Percentiles rank a stretch among this genome's conserved stretches.
Conservation (phyloP, 305 asterid genomes). For the Fraxinus baroniana region DNA sequence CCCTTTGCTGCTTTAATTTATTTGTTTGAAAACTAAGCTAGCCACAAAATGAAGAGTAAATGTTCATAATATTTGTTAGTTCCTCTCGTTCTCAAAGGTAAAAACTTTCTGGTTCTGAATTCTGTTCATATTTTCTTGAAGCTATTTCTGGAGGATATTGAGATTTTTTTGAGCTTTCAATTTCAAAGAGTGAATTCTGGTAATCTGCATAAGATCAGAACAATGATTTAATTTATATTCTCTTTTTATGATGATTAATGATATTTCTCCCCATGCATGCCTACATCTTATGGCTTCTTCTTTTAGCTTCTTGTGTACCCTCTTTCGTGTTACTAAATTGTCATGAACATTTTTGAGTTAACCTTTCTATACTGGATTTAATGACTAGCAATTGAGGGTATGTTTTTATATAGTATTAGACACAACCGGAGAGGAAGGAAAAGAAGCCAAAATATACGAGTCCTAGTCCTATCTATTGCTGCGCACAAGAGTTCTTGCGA, state of each 20-base stretch:
- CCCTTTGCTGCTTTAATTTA: slow-evolving; percentile 13
- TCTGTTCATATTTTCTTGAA: background rate
- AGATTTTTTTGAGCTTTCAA: background rate
- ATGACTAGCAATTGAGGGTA: background rate
- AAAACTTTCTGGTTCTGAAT: slow-evolving; percentile 5
- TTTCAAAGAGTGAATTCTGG: slow-evolving; percentile 4
- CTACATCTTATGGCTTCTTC: background rate
- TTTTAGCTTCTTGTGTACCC: background rate
- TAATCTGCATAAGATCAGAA: background rate
- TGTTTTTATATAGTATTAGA: background rate
- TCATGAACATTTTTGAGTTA: background rate
- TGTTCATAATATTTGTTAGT: background rate
- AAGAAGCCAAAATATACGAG: background rate
- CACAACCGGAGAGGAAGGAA: background rate
- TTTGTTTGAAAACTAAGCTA: slow-evolving; percentile 27
- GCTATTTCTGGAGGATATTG: background rate
- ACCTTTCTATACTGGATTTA: background rate
- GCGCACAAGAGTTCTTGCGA: background rate
- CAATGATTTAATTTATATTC: slow-evolving; percentile 11
- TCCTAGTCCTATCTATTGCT: background rate
- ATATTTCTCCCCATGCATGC: slow-evolving; percentile 33
- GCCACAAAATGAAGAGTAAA: background rate
- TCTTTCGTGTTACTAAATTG: background rate
- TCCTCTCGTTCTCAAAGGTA: slow-evolving; percentile 26
- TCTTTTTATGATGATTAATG: slow-evolving; percentile 28